Evolutionary conservation across 139 green algal genomes (phyloP).

Genomic region (Closterium sp.): DNA sequence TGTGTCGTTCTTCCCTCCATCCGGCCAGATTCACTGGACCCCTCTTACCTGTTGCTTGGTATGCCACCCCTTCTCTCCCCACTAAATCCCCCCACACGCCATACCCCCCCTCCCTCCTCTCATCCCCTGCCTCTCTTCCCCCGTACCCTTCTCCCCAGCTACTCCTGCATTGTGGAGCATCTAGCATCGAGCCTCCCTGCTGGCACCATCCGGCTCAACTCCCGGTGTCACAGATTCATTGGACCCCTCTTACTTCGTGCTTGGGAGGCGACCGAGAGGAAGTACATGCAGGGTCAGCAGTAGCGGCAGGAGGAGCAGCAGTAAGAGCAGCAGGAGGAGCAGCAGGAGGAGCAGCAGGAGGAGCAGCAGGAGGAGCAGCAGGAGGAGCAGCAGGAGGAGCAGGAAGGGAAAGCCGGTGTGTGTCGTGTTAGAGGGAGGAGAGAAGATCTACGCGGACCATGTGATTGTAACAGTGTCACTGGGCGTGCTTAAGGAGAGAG

Average conservation of each 20-base stretch:
- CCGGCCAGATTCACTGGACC: background rate
- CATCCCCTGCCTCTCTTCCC: background rate
- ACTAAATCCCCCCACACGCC: background rate
- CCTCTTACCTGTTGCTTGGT: background rate
- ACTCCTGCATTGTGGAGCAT: background rate
- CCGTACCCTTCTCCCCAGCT: background rate
- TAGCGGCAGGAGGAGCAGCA: too few species aligned
- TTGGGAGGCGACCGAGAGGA: too few species aligned
- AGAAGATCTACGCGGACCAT: slow-evolving; percentile 33
- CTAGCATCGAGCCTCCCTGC: too few species aligned
- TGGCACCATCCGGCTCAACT: too few species aligned
- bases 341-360: too few species aligned
- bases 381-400: background rate
- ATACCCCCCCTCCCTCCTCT: background rate
- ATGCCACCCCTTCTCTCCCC: background rate
- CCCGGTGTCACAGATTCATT: too few species aligned
- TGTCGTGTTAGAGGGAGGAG: slow-evolving; percentile 6
- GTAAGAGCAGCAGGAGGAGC: too few species aligned
- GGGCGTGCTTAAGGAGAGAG: slow-evolving; percentile 53
- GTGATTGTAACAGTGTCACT: slow-evolving; percentile 55
- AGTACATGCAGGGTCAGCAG: too few species aligned
- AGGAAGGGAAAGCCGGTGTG: background rate
- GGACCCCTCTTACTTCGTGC: too few species aligned
- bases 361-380: too few species aligned
- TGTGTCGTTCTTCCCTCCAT: too few species aligned